These are phyloP conservation scores for Medakamo hakoo DNA, from an alignment of 139 green algal genomes.

Conservation along the genomic window DNA sequence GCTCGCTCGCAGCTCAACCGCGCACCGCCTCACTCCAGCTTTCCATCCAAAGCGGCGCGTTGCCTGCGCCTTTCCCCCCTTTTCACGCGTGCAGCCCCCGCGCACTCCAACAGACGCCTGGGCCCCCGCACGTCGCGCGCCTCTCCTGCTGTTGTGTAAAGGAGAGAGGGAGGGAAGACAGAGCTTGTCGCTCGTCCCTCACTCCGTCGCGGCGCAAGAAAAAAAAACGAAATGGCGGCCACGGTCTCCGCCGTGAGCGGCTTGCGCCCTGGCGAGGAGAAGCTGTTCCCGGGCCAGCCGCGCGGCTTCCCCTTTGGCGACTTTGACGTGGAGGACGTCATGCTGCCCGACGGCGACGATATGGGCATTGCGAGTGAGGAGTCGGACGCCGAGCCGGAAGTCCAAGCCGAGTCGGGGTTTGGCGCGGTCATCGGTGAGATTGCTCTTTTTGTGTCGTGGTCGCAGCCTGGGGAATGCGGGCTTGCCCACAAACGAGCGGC, in stretches of 20 bases:
- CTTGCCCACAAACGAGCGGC: no score
- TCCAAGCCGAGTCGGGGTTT: constrained; percentile 81
- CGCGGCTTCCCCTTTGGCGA: constrained; percentile 64
- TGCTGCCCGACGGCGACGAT: constrained; percentile 76
- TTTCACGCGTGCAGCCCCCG: no score
- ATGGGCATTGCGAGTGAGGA: constrained; percentile 76
- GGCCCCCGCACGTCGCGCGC: no score
- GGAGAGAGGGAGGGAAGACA: no score
- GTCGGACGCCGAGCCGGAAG: constrained; percentile 62
- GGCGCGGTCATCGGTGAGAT: constrained; percentile 70
- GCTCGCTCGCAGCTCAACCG: no score
- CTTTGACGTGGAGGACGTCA: constrained; percentile 70
- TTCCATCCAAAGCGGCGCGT: no score
- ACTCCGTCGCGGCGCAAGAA: background rate
- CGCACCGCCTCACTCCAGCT: no score
- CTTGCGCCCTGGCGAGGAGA: constrained; percentile 18
- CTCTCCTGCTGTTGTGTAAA: no score
- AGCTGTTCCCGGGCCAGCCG: constrained; percentile 37
- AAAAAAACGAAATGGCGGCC: background rate
- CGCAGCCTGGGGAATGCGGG: background rate
- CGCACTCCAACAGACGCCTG: no score
- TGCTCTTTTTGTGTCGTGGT: constrained; percentile 5
- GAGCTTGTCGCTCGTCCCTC: background rate
- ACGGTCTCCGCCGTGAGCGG: no score
- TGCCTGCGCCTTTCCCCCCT: no score